Conservation (phyloP, 2,329 filamentous ascomycete species). For the Rutstroemia sp. region DNA sequence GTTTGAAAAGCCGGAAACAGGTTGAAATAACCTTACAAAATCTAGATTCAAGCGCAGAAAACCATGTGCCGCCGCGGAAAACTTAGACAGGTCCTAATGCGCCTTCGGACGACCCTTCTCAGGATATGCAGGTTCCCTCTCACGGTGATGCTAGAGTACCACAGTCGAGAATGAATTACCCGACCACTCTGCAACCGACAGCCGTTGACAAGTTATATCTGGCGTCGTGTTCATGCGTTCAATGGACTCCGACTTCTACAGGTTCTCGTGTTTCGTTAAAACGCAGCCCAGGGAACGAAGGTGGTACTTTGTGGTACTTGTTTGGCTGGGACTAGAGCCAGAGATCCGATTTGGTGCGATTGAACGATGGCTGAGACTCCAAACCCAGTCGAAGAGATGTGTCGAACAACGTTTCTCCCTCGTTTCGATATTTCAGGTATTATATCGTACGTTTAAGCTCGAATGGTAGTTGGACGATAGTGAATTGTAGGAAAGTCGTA, state of each 20-base stretch:
- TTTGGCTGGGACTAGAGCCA: too few relatives aligned
- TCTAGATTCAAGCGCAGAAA: not conserved
- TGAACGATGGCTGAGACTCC: not conserved
- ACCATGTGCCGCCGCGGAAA: conserved; percentile 1
- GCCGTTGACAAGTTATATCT: conserved; percentile 15
- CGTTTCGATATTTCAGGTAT: not conserved
- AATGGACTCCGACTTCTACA: conserved; percentile 1
- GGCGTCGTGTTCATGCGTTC: conserved; percentile 7
- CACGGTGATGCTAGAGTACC: conserved; percentile 7
- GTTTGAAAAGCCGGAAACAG: not conserved
- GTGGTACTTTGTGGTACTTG: not conserved
- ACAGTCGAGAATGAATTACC: conserved; percentile 16
- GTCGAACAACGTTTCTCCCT: not conserved
- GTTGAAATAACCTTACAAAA: conserved; percentile 9
- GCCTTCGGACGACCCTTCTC: conserved; percentile 5
- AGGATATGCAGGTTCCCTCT: conserved; percentile 17
- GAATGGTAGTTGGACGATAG: not conserved
- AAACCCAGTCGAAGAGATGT: not conserved
- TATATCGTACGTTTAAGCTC: not conserved
- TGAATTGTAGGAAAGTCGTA: not conserved
- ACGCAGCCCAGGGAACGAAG: not conserved
- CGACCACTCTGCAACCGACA: conserved; percentile 20
- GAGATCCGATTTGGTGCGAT: not conserved
- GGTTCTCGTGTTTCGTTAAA: not conserved
- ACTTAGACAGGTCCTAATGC: not conserved